Base-by-base conservation (phyloP, 83 land plant species). In the Picea engelmannii region DNA sequence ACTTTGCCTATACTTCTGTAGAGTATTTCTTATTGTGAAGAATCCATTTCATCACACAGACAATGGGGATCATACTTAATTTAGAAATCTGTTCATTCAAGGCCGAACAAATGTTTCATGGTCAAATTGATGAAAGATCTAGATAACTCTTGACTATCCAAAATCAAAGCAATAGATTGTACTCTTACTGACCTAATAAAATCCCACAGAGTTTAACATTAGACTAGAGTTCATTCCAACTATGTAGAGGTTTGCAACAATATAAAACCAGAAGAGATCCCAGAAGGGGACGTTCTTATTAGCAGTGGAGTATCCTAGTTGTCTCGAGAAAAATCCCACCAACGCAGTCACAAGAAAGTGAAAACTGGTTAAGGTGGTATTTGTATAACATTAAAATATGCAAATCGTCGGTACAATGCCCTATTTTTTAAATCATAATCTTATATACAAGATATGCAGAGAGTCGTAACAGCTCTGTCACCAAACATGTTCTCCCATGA, bases 161-260 rank as follows among this genome's bases (percentile, higher is more conserved):
- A 55, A 81, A 40, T n/a, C 35, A 58, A 71, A 21, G 64, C 17
- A 35, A 20, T 1, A 61, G 21, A 79, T 11, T 9, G 52, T 5
- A 64, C 15, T 2, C 31, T 10, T 40, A 58, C 65, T 27, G 58
- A 85, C 91, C 91, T 89, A 89, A 78, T 91, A 91, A 66, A 91
- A 92, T 2, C 93, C 90, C 38, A 90, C 93, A 11, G 94, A 90
- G 49, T 92, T 92, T 44, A 88, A 75, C 90, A 90, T 87, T 60
- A 92, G 87, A 64, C 94, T 92, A 5, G 88, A 61, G 76, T 92
- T 92, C 94, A 92, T 92, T 77, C 90, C 91, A 18, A 89, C 88
- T 74, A 92, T 90, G 4, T 92, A 92, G 9, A 83, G 23, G 59
- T 92, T 92, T 12, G 93, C 90, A 63, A 90, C 85, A 31, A 92